Percentiles rank a stretch among this genome's conserved stretches.
Conservation (phyloP, 495 filamentous ascomycete genomes). For the Margaritispora aquatica region DNA sequence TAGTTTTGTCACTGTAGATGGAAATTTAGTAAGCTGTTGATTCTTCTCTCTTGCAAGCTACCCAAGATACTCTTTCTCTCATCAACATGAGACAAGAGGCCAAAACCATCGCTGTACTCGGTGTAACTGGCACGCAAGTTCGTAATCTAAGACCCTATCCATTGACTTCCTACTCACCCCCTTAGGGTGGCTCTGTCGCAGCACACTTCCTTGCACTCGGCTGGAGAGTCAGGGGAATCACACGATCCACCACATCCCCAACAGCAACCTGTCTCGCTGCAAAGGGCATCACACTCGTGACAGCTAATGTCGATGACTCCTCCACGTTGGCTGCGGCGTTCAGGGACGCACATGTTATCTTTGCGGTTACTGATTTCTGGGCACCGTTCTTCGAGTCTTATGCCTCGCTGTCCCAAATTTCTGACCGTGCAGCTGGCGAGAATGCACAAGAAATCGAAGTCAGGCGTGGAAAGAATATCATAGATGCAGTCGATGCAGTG, state of each 20-base stretch:
- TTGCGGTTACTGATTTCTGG: slow-evolving; percentile 52
- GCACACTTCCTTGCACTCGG: slow-evolving; percentile 30
- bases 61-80: background rate
- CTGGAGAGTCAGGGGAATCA: slow-evolving; percentile 40
- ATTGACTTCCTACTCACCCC: background rate
- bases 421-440: slow-evolving; percentile 13
- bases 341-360: slow-evolving; percentile 41
- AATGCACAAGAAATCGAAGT: slow-evolving; percentile 9
- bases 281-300: slow-evolving; percentile 42
- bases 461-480: slow-evolving; percentile 31
- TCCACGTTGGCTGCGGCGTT: slow-evolving; percentile 39
- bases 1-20: no score
- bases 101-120: slow-evolving; percentile 19
- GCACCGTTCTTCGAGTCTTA: slow-evolving; percentile 15
- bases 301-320: slow-evolving; percentile 39
- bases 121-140: slow-evolving; percentile 20
- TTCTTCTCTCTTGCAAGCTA: background rate
- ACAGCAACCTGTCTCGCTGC: slow-evolving; percentile 29
- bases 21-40: background rate
- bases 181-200: slow-evolving; percentile 41
- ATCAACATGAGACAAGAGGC: no score
- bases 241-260: slow-evolving; percentile 33
- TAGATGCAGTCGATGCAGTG: slow-evolving; percentile 38
- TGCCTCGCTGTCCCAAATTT: slow-evolving; percentile 10
- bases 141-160: background rate